Base-by-base conservation (phyloP, 257 asterid genomes). In the Ilex aquifolium region DNA sequence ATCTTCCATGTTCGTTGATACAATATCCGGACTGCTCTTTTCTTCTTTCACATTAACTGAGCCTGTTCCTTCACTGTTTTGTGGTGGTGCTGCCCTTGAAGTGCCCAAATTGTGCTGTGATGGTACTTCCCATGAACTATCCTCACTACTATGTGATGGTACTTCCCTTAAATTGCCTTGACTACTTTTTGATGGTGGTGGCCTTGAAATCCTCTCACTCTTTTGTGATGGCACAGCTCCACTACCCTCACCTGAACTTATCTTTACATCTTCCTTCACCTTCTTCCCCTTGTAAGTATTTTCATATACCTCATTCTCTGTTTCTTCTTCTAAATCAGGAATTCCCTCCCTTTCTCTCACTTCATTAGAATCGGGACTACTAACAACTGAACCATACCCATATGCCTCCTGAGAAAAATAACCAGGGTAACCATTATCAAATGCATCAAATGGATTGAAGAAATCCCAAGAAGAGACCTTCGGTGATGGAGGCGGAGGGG, bases 301-400 rank as follows among this genome's bases (percentile, higher is more conserved):
- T 67, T 75, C 80, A 57, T 64, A 73, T 50, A 79, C 67, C 69
- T 90, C 97, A 59, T 32, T 72, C 81, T 90, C 99, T 31, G 96
- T 90, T 71, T 85, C 97, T 67, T 93, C 99, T 77, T 93, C 99
- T 83, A 93, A 77, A 67, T 93, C 97, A 63, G 99, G 99, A 71
- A 93, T 93, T 53, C 99, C 99, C 66, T 93, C 97, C 49, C 95
- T 87, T 82, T 79, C 85, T 79, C 99, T 90, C 77, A 90, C 95
- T 77, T 87, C 97, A 58, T 49, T 74, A 9, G 95, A 93, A 87
- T 87, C 91, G 7, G 99, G 99, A 73, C 97, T 93, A 76, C 96
- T 85, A 21, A 67, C 67, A 55, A 65, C 69, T 12, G 96, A 83
- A 59, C 79, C 80, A 49, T 76, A 72, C 2, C 80, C 90, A 49